Percentiles rank a stretch among this genome's conserved stretches.
Conservation (phyloP, 2,329 filamentous ascomycete genomes). For the Alternaria viburni region DNA sequence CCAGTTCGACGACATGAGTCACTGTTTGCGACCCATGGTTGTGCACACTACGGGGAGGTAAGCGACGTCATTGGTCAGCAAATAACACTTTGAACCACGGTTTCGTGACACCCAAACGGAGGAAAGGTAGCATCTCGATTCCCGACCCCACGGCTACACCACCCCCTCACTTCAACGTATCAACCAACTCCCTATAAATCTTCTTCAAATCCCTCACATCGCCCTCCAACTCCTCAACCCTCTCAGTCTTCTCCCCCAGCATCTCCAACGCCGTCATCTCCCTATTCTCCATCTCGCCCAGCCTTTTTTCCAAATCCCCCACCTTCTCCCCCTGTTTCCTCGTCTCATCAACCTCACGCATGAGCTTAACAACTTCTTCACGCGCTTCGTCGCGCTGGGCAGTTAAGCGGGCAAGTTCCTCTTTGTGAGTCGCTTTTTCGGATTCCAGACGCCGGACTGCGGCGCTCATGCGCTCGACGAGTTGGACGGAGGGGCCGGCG, state of each 20-base stretch:
- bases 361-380: constrained; percentile 86
- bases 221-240: constrained; percentile 85
- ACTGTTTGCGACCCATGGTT: not conserved
- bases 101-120: too few relatives aligned
- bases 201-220: constrained; percentile 94
- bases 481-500: constrained; percentile 89
- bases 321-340: constrained; percentile 66
- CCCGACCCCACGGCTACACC: not conserved
- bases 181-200: constrained; percentile 84
- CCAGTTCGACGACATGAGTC: not conserved
- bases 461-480: constrained; percentile 95
- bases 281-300: constrained; percentile 72
- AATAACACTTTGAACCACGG: not conserved
- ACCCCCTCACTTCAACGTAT: constrained; percentile 4
- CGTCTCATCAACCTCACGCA: constrained; percentile 82
- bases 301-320: constrained; percentile 69
- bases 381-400: constrained; percentile 90
- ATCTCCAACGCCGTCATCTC: constrained; percentile 94
- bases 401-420: constrained; percentile 81
- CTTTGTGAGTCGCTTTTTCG: constrained; percentile 86
- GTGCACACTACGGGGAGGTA: not conserved
- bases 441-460: constrained; percentile 89
- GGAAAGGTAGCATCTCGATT: not conserved
- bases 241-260: constrained; percentile 95
- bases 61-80: not conserved